Percentiles rank a stretch among this genome's conserved stretches.
These are phyloP conservation scores for Tolypocladium inflatum DNA, from an alignment of 2,329 filamentous ascomycete genomes.

Conservation along the genomic window DNA sequence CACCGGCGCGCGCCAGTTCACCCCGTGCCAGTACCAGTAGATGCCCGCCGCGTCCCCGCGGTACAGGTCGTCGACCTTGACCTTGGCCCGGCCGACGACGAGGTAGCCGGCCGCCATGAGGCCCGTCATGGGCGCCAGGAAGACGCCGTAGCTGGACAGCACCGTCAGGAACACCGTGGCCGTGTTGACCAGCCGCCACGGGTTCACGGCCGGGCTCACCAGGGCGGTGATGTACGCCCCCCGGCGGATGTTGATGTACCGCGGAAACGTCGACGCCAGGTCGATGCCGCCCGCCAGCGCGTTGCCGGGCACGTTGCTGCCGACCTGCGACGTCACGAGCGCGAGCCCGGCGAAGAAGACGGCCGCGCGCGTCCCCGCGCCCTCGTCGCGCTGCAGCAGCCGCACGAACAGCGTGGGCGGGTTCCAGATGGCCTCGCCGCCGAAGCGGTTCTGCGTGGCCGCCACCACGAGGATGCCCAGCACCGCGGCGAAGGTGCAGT, in stretches of 20 bases:
- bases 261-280: slow-evolving; percentile 25
- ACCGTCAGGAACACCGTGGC: slow-evolving; percentile 26
- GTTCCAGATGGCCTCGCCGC: slow-evolving; percentile 26
- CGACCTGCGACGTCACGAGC: slow-evolving; percentile 25
- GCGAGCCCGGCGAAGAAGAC: slow-evolving; percentile 28
- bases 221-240: slow-evolving; percentile 26
- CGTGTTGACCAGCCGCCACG: slow-evolving; percentile 27
- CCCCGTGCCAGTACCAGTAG: slow-evolving; percentile 30
- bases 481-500: slow-evolving; percentile 23
- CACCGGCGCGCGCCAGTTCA: slow-evolving; percentile 29
- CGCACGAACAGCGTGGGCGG: slow-evolving; percentile 23
- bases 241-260: slow-evolving; percentile 26
- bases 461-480: slow-evolving; percentile 31
- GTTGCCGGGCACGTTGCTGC: slow-evolving; percentile 27
- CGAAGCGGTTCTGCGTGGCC: slow-evolving; percentile 26
- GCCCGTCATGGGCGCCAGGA: slow-evolving; percentile 29
- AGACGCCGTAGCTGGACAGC: slow-evolving; percentile 25
- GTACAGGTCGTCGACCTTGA: slow-evolving; percentile 26
- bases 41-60: slow-evolving; percentile 18
- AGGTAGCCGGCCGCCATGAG: slow-evolving; percentile 27
- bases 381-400: slow-evolving; percentile 18
- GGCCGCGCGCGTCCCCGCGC: slow-evolving; percentile 23
- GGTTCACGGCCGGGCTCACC: slow-evolving; percentile 25
- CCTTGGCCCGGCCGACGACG: slow-evolving; percentile 20
- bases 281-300: slow-evolving; percentile 28